Base-by-base conservation (phyloP, 108 stramenopile species). In the Stephanodiscus triporus region DNA sequence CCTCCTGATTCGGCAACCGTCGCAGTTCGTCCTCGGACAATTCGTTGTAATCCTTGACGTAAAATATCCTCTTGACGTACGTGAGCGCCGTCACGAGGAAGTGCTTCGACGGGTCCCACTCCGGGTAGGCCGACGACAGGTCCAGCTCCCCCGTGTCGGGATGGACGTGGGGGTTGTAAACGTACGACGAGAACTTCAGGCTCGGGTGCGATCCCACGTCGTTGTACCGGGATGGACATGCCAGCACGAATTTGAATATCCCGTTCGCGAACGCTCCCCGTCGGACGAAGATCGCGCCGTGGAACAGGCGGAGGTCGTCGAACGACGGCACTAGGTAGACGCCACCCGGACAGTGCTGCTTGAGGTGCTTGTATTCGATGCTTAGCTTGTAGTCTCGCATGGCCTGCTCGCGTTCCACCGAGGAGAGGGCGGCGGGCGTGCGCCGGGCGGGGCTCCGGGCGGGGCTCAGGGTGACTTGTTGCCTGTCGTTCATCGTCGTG, bases 41-140 rank as follows among this genome's bases (percentile, higher is more conserved):
- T 8, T 83, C 78, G 26, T 68, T 59, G 81, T 91, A 91, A 59
- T 82, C 83, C 61, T 96, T 98, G 75, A 91, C 73, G 77, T 97
- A 98, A 85, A 98, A 98, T 61, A 97, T 95, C 78, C 95, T 95
- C 82, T 98, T 98, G 62, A 98, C 70, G 84, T 89, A 94, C n/a
- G 97, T 97, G 77, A 98, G 75, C 22, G 92, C 96, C 13, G 96
- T 97, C 27, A 96, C 89, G 60, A 98, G 72, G 81, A 87, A 98
- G 68, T 97, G 97, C 22, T 82, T 83, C 20, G 83, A 83, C 5
- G 95, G 93, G 53, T 94, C 90, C 97, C 97, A 98, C 62, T 65
- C 70, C 7, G 95, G 93, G 54, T 91, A 95, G 65, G 91, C 87
- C 1, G 73, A 59, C 51, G 68, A 54, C 23, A 98, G 64, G 75